Evolutionary conservation across 2,329 filamentous ascomycete genomes (phyloP).

Genomic region (Penicillium hesseltinei): DNA sequence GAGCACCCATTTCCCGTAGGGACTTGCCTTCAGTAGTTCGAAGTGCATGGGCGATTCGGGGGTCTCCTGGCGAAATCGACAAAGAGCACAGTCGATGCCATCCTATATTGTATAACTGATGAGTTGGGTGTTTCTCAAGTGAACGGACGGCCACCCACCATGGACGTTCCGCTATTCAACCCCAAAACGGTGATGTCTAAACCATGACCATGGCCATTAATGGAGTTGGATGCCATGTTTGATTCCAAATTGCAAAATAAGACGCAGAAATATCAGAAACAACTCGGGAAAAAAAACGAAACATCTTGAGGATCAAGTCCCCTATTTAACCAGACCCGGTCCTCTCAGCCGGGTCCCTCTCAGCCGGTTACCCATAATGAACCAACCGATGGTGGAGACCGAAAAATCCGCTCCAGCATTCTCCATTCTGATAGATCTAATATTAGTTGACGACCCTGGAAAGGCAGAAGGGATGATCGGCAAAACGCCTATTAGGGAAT

Average conservation of each 20-base stretch:
- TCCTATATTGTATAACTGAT: conserved; percentile 31
- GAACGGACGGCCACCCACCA: conserved; percentile 33
- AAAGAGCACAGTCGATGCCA: conserved; percentile 59
- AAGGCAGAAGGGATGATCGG: conserved; percentile 14
- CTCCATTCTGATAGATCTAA: background rate
- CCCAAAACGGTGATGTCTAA: conserved; percentile 56
- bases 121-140: background rate
- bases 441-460: background rate
- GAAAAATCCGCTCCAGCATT: background rate
- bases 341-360: background rate
- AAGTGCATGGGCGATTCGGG: conserved; percentile 56
- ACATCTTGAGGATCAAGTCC: background rate
- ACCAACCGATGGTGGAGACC: conserved; percentile 6
- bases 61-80: conserved; percentile 54
- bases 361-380: background rate
- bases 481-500: conserved; percentile 17
- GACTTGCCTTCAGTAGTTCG: conserved; percentile 46
- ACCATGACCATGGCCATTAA: conserved; percentile 22
- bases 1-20: background rate
- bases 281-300: background rate
- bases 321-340: conserved; percentile 3
- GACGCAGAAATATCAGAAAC: background rate
- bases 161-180: conserved; percentile 54
- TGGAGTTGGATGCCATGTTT: conserved; percentile 14
- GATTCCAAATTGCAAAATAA: background rate